These are phyloP conservation scores for Tricholoma terreum DNA, from an alignment of 768 basidiomycete genomes.

Conservation along the genomic window DNA sequence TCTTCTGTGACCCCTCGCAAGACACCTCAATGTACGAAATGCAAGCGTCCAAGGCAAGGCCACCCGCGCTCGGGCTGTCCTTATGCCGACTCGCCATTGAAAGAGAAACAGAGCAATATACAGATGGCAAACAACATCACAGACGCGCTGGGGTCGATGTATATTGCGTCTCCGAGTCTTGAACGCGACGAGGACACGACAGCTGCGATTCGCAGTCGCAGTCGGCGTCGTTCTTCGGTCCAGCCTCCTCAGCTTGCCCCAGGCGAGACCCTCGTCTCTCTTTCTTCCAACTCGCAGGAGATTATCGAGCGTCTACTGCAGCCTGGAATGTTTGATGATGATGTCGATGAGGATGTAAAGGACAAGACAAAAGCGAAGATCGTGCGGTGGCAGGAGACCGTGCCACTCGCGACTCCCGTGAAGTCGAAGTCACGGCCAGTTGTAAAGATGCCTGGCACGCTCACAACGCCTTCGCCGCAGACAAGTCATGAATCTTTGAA, in stretches of 20 bases:
- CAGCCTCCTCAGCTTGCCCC: conserved; percentile 23
- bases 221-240: conserved; percentile 29
- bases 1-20: conserved; percentile 44
- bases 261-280: conserved; percentile 47
- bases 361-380: conserved; percentile 29
- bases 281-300: conserved; percentile 45
- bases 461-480: conserved; percentile 47
- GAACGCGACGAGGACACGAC: conserved; percentile 33
- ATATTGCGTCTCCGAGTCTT: conserved; percentile 28
- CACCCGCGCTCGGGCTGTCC: conserved; percentile 67
- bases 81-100: conserved; percentile 30
- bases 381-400: conserved; percentile 33
- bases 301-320: conserved; percentile 44
- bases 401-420: conserved; percentile 16
- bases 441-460: conserved; percentile 53
- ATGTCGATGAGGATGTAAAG: conserved; percentile 25
- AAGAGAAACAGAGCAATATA: conserved; percentile 1
- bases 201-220: conserved; percentile 27
- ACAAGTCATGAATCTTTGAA: conserved; percentile 29
- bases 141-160: conserved; percentile 46
- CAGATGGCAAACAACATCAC: conserved; percentile 26
- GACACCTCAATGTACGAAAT: conserved; percentile 51
- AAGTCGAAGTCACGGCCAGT: conserved; percentile 18
- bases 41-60: conserved; percentile 50
- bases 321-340: conserved; percentile 39